Evolutionary conservation across 106 monocot genomes (phyloP).

Genomic region (Cymbidium sinense): DNA sequence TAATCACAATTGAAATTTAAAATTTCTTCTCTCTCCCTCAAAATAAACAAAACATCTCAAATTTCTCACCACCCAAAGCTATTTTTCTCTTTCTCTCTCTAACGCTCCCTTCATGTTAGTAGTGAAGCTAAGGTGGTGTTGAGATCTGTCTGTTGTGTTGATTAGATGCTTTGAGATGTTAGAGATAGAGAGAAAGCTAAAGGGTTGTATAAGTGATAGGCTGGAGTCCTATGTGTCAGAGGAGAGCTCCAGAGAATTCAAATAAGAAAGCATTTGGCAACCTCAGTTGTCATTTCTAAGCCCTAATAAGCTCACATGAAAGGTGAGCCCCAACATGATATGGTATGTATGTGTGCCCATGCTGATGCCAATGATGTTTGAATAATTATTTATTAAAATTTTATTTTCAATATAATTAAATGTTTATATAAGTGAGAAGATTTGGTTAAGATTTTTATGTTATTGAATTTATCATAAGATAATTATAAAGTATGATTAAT

Average conservation of each 20-base stretch:
- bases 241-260: neutral
- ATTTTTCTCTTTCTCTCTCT: neutral
- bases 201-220: too few species aligned
- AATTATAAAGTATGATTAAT: too few species aligned
- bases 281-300: too few species aligned
- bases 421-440: too few species aligned
- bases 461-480: too few species aligned
- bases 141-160: neutral
- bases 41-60: neutral
- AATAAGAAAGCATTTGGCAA: neutral
- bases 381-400: neutral
- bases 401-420: too few species aligned
- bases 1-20: neutral
- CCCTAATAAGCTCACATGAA: neutral
- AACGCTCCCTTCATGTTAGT: neutral
- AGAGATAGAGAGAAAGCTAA: neutral
- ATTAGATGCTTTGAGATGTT: neutral
- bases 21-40: neutral
- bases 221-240: too few species aligned
- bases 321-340: neutral
- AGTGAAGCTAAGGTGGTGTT: neutral
- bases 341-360: neutral
- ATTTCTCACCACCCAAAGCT: neutral
- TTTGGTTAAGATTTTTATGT: too few species aligned
- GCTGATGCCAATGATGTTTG: neutral